Percentiles rank a stretch among this genome's conserved stretches.
These are phyloP conservation scores for Ormosia emarginata DNA, from an alignment of 306 rosid species.

Conservation along the genomic window DNA sequence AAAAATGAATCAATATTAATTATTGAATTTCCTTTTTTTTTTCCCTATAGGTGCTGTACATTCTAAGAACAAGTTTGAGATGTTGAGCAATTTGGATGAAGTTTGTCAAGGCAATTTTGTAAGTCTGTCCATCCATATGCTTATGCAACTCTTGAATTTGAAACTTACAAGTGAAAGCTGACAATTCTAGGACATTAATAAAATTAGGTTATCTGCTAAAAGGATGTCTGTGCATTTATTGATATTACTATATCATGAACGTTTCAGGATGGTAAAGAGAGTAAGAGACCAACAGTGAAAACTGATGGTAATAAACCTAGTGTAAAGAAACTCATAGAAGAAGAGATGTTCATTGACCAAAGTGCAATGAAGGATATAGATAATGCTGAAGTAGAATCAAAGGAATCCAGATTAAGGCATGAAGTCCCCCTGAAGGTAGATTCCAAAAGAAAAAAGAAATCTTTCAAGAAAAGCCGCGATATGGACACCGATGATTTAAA, in stretches of 20 bases:
- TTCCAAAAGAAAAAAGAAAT: constrained; percentile 48
- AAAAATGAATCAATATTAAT: background rate
- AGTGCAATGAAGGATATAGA: constrained; percentile 35
- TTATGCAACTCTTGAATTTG: constrained; percentile 10
- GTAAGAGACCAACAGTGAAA: constrained; percentile 24
- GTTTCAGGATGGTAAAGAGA: constrained; percentile 61
- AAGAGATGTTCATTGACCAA: constrained; percentile 74
- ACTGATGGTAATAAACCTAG: constrained; percentile 62
- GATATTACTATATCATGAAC: constrained; percentile 2
- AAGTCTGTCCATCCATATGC: constrained; percentile 35
- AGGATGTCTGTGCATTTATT: constrained; percentile 18
- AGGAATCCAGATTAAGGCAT: constrained; percentile 35
- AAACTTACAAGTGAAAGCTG: background rate
- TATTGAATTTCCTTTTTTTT: constrained; percentile 23
- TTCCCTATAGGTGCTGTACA: constrained; percentile 46
- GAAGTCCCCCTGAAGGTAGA: constrained; percentile 39
- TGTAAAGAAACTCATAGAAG: constrained; percentile 94
- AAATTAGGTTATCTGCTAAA: background rate
- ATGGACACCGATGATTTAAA: constrained; percentile 46
- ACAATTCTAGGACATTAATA: background rate
- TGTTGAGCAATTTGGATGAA: constrained; percentile 55
- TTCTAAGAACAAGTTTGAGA: constrained; percentile 61
- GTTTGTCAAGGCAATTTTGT: constrained; percentile 41
- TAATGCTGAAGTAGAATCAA: constrained; percentile 35
- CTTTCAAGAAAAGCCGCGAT: constrained; percentile 53